These are phyloP conservation scores for Puccinia hordei DNA, from an alignment of 1,284 basidiomycete genomes.

Conservation along the genomic window DNA sequence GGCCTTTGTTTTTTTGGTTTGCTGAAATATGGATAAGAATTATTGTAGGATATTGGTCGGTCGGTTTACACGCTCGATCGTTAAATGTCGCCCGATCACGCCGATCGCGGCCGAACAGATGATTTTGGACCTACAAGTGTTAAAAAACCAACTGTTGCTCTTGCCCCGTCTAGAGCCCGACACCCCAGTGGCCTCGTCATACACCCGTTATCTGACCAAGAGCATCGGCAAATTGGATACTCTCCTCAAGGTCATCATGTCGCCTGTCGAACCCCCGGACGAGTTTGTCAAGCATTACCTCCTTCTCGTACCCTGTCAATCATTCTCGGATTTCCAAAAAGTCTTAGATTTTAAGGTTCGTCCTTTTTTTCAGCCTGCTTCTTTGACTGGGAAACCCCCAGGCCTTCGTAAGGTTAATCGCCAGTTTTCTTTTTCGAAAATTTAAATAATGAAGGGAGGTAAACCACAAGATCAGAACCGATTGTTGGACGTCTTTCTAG, in stretches of 20 bases:
- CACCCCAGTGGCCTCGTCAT: constrained; percentile 62
- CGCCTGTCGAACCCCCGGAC: constrained; percentile 87
- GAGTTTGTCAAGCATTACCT: constrained; percentile 93
- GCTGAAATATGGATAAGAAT: not conserved
- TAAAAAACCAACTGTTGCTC: constrained; percentile 79
- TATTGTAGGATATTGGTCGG: constrained; percentile 72
- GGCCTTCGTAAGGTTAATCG: constrained; percentile 1
- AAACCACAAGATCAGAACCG: constrained; percentile 81
- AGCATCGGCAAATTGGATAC: constrained; percentile 80
- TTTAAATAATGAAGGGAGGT: constrained; percentile 88
- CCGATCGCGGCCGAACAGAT: constrained; percentile 94
- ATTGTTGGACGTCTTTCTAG: constrained; percentile 85
- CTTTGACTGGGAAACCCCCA: not conserved
- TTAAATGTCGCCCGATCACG: constrained; percentile 80
- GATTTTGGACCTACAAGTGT: constrained; percentile 81
- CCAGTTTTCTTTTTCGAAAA: not conserved
- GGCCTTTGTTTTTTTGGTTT: constrained; percentile 2
- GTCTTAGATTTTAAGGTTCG: constrained; percentile 61
- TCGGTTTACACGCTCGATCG: constrained; percentile 81
- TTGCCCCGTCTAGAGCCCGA: constrained; percentile 64
- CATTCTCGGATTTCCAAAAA: constrained; percentile 97
- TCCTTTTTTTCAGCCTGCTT: constrained; percentile 14
- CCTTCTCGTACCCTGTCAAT: constrained; percentile 83
- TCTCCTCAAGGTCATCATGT: constrained; percentile 87
- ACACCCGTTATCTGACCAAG: constrained; percentile 77